Conservation (phyloP, 2,329 filamentous ascomycete species). For the Aulographum hederae region DNA sequence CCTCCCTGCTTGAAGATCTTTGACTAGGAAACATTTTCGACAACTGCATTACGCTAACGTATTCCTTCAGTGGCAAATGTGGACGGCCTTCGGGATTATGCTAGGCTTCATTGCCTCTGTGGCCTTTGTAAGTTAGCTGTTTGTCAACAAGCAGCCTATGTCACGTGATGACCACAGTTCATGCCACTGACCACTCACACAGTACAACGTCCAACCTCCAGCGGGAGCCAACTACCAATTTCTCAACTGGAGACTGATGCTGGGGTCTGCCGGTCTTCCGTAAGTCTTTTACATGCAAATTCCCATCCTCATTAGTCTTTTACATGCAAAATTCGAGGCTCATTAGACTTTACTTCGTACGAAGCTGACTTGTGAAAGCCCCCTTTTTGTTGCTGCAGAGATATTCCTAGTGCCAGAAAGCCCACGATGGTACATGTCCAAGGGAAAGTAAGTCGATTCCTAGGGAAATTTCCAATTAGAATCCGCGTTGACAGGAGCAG, state of each 20-base stretch:
- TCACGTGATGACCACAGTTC: too few relatives aligned
- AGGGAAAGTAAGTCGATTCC: too few relatives aligned
- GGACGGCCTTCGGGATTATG: slow-evolving; percentile 9
- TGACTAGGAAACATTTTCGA: too few relatives aligned
- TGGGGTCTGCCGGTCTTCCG: slow-evolving; percentile 43
- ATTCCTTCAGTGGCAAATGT: slow-evolving; percentile 27
- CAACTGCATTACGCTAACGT: too few relatives aligned
- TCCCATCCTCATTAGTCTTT: too few relatives aligned
- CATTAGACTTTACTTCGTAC: too few relatives aligned
- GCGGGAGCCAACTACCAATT: slow-evolving; percentile 35
- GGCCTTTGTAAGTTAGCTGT: not conserved
- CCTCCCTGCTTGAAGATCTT: too few relatives aligned
- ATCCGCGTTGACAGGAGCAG: too few relatives aligned
- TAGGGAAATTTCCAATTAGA: too few relatives aligned
- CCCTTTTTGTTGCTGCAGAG: slow-evolving; percentile 11
- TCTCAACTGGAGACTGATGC: slow-evolving; percentile 49
- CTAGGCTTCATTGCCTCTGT: slow-evolving; percentile 4
- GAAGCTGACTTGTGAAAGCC: too few relatives aligned
- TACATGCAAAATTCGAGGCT: too few relatives aligned
- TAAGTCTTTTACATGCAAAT: slow-evolving; percentile 17
- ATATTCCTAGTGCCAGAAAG: slow-evolving; percentile 15
- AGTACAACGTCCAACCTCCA: slow-evolving; percentile 31
- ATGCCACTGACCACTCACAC: too few relatives aligned
- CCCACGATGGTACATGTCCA: slow-evolving; percentile 19
- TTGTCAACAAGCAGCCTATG: not conserved